Base-by-base conservation (phyloP, 306 rosid species). In the Parietaria judaica region DNA sequence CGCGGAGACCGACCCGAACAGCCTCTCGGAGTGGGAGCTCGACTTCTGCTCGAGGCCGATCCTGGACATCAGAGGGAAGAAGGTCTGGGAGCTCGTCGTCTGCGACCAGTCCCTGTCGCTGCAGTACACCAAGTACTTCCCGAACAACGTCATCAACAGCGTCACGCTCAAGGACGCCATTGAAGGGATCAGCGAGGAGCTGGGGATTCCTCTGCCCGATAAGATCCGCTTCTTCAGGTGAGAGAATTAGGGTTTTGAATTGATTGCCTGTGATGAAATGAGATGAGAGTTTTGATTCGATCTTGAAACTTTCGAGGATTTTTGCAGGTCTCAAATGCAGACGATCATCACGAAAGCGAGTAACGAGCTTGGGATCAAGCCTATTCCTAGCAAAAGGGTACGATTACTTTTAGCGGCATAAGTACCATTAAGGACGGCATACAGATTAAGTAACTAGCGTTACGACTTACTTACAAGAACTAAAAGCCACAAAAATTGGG, bases 41-140 rank as follows among this genome's bases (percentile, higher is more conserved):
- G 99, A 92, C 44, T 92, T 92, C 66, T 92, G 99, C 81, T 92
- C 99, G 3, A 80, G 99, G 31, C 96, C 99, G 51, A 88, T 92
- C 41, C 78, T 88, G 39, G 99, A 92, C 71, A 72, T 72, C 2
- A 79, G 96, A 68, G 99, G 99, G 54, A 92, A 92, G 84, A 92
- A 92, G 84, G 47, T 92, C 12, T 92, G 98, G 99, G 99, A 92
- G 78, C 83, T 92, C 1, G 86, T 88, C 52, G 99, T 71, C 2
- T 92, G 99, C 65, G 96, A 92, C 46, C 81, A 78, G 44, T 79
- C 99, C 6, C 81, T 92, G 39, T 86, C 96, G 2, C 70, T 92
- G 58, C 99, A 92, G 57, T 83, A 67, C 57, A 92, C 95, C 0
- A 92, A 92, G 80, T 92, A 84, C 63, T 92, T 92, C 51, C 98